Evolutionary conservation across 495 filamentous ascomycete genomes (phyloP).

Genomic region (Sordaria brevicollis): DNA sequence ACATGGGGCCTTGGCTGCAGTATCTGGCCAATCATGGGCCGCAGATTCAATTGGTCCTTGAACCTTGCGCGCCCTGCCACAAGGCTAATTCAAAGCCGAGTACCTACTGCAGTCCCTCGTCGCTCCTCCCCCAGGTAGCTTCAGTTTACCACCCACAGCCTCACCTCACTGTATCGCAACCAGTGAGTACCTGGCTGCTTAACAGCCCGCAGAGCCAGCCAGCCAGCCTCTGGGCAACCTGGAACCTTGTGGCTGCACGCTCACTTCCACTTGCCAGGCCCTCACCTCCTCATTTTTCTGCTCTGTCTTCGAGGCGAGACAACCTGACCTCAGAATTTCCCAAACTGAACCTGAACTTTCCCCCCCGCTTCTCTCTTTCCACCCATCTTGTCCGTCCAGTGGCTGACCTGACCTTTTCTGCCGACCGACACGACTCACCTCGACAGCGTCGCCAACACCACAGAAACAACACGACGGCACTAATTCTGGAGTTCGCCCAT

Average conservation of each 20-base stretch:
- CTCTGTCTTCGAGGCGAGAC: background rate
- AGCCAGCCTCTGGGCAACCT: background rate
- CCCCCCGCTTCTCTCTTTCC: background rate
- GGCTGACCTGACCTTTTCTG: background rate
- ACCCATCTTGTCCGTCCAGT: background rate
- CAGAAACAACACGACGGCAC: background rate
- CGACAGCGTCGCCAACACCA: background rate
- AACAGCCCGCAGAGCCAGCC: too few relatives aligned
- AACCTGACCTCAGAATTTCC: background rate
- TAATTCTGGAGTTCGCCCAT: background rate
- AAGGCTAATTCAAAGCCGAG: slow-evolving; percentile 28
- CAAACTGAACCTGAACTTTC: background rate
- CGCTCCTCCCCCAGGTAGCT: background rate
- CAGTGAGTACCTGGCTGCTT: background rate
- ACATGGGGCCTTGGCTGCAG: background rate
- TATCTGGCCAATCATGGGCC: background rate
- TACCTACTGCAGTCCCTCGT: background rate
- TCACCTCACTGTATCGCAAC: slow-evolving; percentile 8
- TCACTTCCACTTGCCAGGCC: background rate
- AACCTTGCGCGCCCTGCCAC: slow-evolving; percentile 13
- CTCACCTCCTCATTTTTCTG: background rate
- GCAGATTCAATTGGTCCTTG: background rate
- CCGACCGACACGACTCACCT: background rate
- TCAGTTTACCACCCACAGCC: slow-evolving; percentile 19
- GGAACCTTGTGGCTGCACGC: background rate